Conservation (phyloP, 176 grass and related monocot species). For the Microstegium vimineum region DNA sequence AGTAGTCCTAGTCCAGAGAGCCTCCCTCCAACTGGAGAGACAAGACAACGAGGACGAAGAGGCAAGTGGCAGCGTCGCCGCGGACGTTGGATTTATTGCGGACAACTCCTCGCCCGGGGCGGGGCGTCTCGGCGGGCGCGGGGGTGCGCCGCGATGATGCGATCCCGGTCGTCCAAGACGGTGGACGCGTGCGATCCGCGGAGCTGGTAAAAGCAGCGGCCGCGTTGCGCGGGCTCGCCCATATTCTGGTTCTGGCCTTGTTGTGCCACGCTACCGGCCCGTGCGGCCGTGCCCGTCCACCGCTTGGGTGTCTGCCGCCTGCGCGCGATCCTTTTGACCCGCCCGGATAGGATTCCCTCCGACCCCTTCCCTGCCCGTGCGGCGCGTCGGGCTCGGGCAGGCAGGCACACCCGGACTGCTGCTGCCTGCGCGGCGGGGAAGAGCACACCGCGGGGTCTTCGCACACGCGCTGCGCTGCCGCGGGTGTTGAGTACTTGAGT, state of each 20-base stretch:
- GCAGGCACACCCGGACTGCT: no score
- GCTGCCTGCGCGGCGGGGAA: neutral
- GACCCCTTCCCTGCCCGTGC: no score
- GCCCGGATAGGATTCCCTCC: neutral
- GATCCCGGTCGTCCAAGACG: neutral
- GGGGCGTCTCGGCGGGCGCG: neutral
- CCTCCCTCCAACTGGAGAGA: no score
- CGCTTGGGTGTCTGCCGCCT: neutral
- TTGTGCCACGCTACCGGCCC: neutral
- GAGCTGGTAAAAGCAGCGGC: neutral
- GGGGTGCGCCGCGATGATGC: neutral
- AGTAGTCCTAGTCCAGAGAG: neutral
- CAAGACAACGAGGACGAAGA: neutral
- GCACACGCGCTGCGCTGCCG: neutral
- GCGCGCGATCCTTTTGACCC: slow-evolving; percentile 5
- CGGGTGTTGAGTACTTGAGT: no score
- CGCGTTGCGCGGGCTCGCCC: no score
- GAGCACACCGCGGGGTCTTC: neutral
- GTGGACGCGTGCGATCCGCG: neutral
- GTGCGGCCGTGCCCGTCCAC: neutral
- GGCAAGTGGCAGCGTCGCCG: neutral
- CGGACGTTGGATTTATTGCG: neutral
- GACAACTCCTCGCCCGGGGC: neutral
- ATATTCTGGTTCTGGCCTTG: neutral
- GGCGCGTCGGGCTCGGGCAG: no score